Percentiles rank a stretch among this genome's conserved stretches.
These are phyloP conservation scores for Theileria parva DNA, from an alignment of 169 alveolate genomes.

Conservation along the genomic window DNA sequence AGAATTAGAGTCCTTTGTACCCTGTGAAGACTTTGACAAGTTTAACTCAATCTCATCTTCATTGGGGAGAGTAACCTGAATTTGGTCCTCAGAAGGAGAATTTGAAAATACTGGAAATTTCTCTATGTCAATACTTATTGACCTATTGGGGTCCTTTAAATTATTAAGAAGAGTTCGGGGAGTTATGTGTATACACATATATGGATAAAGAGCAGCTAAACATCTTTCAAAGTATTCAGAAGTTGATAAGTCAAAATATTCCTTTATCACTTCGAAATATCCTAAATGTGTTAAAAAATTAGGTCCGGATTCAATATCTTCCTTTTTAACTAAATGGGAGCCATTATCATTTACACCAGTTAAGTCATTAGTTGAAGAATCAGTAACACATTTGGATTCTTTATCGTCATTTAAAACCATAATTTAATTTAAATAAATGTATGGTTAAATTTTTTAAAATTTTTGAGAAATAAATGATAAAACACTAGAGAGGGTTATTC, in stretches of 20 bases:
- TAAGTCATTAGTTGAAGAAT: neutral
- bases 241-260: constrained; percentile 29
- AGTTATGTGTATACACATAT: constrained; percentile 28
- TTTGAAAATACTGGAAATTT: neutral
- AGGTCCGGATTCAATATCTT: constrained; percentile 34
- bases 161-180: neutral
- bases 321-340: neutral
- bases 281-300: neutral
- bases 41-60: neutral
- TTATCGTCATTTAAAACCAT: neutral
- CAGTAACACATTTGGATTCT: neutral
- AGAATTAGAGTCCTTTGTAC: neutral
- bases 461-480: neutral
- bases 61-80: constrained; percentile 10
- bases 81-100: constrained; percentile 12
- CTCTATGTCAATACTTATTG: neutral
- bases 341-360: neutral
- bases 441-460: neutral
- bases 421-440: neutral
- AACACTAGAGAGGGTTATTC: neutral
- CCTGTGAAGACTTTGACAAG: no score
- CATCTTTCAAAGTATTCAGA: constrained; percentile 38
- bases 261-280: constrained; percentile 4
- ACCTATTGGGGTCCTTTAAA: neutral
- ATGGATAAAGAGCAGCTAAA: constrained; percentile 36